Base-by-base conservation (phyloP, 2,329 filamentous ascomycete species). In the Aspergillus hortae region DNA sequence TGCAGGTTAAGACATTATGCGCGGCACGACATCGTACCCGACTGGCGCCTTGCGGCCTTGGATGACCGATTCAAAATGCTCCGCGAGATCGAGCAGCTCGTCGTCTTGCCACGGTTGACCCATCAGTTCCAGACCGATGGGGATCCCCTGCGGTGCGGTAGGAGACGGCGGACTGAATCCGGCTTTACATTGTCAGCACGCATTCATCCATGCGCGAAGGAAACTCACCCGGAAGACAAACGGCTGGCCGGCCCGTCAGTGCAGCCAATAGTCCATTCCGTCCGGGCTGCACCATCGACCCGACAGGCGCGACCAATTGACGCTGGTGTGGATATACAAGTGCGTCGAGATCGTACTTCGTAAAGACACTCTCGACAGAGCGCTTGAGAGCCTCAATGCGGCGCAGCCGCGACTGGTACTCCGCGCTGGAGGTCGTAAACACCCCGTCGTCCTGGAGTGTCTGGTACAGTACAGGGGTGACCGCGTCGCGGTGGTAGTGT, bases 311-410 rank as follows among this genome's bases (percentile, higher is more conserved):
- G 5, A 84, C 81, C 1, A 87, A 76, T 49, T 85, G 85, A 61
- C 78, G 79, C 60, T 87, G 84, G 62, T 87, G 79, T 0, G 84
- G 84, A 65, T 87, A 87, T 58, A 86, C 77, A 33, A 87, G 59
- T 0, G 79, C 83, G 61, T 85, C 80, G 12, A 87, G 71, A 0
- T 66, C 54, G 55, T 82, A 69, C 0, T 61, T 51, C 0, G 68
- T 62, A 53, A 87, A 84, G 0, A 80, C 82, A 3, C 66, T 55
- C n/a, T 73, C 67, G 2, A 87, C 67, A 0, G 76, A 69, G 1
- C 73, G 63, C 3, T 77, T 83, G 12, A 88, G 74, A 46, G 78
- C 72, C 6, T 70, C 67, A 52, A 87, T 84, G 1, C 72, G 74
- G 4, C 68, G 57, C 48, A 79, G 73, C 10, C 75, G 70, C n/a